Evolutionary conservation across 2,329 filamentous ascomycete genomes (phyloP).

Genomic region (Graphiopsis chlorocephala): DNA sequence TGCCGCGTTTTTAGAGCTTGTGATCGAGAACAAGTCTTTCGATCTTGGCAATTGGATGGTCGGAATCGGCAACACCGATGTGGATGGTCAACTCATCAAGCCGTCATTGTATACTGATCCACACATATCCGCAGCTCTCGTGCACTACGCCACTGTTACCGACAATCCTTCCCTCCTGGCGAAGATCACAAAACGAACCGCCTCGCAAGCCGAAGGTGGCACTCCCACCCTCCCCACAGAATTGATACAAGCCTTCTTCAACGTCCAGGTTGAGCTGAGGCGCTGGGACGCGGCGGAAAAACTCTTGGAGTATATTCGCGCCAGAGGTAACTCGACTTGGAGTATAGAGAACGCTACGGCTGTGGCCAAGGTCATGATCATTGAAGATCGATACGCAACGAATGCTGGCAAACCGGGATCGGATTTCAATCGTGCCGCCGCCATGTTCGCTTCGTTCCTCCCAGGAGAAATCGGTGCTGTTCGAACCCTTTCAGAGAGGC

Average conservation of each 20-base stretch:
- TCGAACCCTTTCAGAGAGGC: neutral
- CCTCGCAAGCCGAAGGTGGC: neutral
- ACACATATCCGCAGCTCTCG: slow-evolving; percentile 50
- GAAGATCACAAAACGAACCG: slow-evolving; percentile 23
- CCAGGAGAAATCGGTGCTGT: neutral
- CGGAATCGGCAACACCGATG: slow-evolving; percentile 50
- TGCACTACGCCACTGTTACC: slow-evolving; percentile 54
- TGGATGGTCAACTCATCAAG: slow-evolving; percentile 55
- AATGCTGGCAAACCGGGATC: too few species aligned
- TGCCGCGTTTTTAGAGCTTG: slow-evolving; percentile 40
- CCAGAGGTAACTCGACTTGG: slow-evolving; percentile 15
- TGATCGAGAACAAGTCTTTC: slow-evolving; percentile 45
- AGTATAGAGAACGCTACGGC: slow-evolving; percentile 23
- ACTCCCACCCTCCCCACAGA: slow-evolving; percentile 16
- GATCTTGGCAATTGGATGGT: slow-evolving; percentile 55
- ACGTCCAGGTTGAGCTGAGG: slow-evolving; percentile 41
- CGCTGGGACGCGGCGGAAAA: slow-evolving; percentile 41
- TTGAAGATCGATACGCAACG: neutral
- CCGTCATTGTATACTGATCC: slow-evolving; percentile 45
- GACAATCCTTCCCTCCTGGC: slow-evolving; percentile 40
- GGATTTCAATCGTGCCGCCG: neutral
- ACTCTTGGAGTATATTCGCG: slow-evolving; percentile 33
- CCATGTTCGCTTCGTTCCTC: neutral
- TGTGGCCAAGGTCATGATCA: neutral
- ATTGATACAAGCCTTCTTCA: slow-evolving; percentile 40